Conservation (phyloP, 2,329 filamentous ascomycete genomes). For the Fusarium pseudograminearum region DNA sequence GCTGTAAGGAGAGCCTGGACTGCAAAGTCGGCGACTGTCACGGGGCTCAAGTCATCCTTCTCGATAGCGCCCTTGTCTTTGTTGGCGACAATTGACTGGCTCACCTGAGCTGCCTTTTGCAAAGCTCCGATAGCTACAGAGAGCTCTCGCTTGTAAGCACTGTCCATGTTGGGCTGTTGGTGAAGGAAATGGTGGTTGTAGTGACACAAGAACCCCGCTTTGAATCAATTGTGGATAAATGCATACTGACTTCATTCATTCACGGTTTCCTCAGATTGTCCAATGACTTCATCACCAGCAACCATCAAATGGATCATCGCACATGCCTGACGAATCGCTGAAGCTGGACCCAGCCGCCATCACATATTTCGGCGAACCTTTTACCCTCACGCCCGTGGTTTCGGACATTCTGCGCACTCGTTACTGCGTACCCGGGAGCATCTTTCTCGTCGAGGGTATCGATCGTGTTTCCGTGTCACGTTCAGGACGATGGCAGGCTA, state of each 20-base stretch:
- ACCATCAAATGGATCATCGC: conserved; percentile 30
- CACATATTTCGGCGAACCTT: conserved; percentile 42
- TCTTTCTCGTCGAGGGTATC: conserved; percentile 64
- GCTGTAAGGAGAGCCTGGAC: conserved; percentile 67
- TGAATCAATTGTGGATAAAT: conserved; percentile 45
- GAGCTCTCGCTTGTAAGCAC: conserved; percentile 58
- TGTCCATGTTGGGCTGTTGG: conserved; percentile 55
- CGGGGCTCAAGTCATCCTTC: conserved; percentile 68
- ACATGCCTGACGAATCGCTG: conserved; percentile 41
- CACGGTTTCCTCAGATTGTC: neutral
- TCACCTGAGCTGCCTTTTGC: conserved; percentile 61
- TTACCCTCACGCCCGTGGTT: conserved; percentile 57
- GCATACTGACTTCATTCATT: conserved; percentile 41
- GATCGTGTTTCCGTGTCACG: conserved; percentile 53
- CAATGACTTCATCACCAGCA: neutral
- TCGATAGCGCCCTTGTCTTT: conserved; percentile 63
- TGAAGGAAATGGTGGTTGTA: conserved; percentile 4
- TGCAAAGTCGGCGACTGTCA: conserved; percentile 71
- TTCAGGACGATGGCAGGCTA: conserved; percentile 56
- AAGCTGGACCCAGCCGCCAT: conserved; percentile 48
- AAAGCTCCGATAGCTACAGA: conserved; percentile 58
- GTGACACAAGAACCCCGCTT: conserved; percentile 37
- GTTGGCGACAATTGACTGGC: conserved; percentile 60
- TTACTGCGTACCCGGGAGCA: conserved; percentile 60
- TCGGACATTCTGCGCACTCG: conserved; percentile 62